Conservation (phyloP, 345 rosid species). For the Aegle marmelos region DNA sequence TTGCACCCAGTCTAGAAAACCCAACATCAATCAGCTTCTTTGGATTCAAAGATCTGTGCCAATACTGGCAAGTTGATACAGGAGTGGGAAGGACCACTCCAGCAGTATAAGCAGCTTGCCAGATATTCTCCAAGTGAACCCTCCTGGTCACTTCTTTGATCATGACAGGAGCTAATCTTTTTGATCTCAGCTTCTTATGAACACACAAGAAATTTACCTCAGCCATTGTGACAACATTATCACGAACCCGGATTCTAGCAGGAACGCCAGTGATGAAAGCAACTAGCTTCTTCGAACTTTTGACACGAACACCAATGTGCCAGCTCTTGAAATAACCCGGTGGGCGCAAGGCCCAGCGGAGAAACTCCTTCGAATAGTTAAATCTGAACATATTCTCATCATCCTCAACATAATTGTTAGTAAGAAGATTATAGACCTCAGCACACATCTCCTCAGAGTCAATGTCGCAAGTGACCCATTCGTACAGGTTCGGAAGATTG, state of each 20-base stretch:
- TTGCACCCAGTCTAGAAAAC: slow-evolving; percentile 39
- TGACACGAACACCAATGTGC: slow-evolving; percentile 46
- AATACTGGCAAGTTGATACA: slow-evolving; percentile 37
- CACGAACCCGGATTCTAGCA: slow-evolving; percentile 38
- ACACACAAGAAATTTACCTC: slow-evolving; percentile 46
- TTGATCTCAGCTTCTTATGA: slow-evolving; percentile 43
- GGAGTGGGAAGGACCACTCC: slow-evolving; percentile 50
- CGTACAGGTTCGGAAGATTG: slow-evolving; percentile 42
- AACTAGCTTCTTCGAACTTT: slow-evolving; percentile 38
- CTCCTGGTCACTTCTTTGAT: slow-evolving; percentile 47
- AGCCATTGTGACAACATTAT: slow-evolving; percentile 33
- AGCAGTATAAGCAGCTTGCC: slow-evolving; percentile 49
- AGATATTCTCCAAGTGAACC: slow-evolving; percentile 45
- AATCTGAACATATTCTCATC: slow-evolving; percentile 53
- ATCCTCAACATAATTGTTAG: slow-evolving; percentile 48
- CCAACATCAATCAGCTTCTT: slow-evolving; percentile 52
- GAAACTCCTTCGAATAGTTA: slow-evolving; percentile 52
- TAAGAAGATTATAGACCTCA: slow-evolving; percentile 42
- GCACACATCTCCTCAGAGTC: slow-evolving; percentile 34
- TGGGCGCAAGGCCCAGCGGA: slow-evolving; percentile 50
- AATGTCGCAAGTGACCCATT: slow-evolving; percentile 46
- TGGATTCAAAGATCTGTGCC: slow-evolving; percentile 47
- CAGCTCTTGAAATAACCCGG: slow-evolving; percentile 46
- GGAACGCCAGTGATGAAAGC: slow-evolving; percentile 45
- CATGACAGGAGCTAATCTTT: slow-evolving; percentile 49